Base-by-base conservation (phyloP, 2,329 filamentous ascomycete genomes). In the Harringtonia aguacate region DNA sequence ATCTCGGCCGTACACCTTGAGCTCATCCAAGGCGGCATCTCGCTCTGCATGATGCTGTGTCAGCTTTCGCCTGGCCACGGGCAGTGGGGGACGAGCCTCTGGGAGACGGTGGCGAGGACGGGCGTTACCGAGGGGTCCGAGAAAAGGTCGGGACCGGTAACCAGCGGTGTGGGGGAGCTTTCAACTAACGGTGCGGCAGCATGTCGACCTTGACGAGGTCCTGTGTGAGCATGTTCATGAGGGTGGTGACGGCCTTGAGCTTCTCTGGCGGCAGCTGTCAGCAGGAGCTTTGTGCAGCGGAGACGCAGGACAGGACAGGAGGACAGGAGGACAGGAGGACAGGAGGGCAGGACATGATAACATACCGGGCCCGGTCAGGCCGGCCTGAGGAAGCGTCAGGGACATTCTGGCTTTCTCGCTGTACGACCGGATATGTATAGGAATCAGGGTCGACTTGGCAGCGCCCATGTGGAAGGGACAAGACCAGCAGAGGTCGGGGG, bases 1-100 rank as follows among this genome's bases (percentile, higher is more conserved):
- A 54, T 83, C 79, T 48, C 88, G 79, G 8, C 88, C 84, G 55
- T 85, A 76, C 28, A 89, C 68, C 62, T 95, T 95, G 39, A 95
- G 69, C 53, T 87, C 66, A 52, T 82, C 77, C 4, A 84, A 61
- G 13, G 69, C 67, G 10, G 70, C 63, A 53, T 78, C 74, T 49
- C 79, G 74, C 56, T 85, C 84, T 87, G 49, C 15, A 18, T 14
- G 9, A 13, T 14, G 31, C 47, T 14, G 51, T 22, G n/a, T 29
- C 27, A 13, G 15, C 18, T 2, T 21, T 35, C 22, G 20, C 28
- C 17, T 13, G 14, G 15, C 5, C 18, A 24, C 14, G 17, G 6
- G 34, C 5, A 27, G n/a, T n/a, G n/a, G n/a, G n/a, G 13, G 21
- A 21, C 21, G 13, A 24, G 6, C 22, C 12, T 37, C 13, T 5